phyloP scores from a whole-genome alignment of 345 rosid genomes.

The Eucalyptus regnans region DNA sequence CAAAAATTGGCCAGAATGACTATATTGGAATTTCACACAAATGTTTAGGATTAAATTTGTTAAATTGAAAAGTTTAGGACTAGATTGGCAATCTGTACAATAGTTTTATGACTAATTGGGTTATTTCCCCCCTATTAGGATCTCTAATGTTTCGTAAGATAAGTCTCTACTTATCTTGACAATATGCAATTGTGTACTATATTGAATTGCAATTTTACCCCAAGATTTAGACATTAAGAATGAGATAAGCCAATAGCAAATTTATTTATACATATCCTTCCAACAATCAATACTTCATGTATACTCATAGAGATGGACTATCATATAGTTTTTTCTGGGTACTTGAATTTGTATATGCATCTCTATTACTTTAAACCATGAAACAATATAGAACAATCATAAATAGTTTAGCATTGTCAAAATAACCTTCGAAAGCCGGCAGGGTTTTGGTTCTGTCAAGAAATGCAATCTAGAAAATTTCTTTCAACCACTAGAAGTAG shows the following conservation, averaged over 20 bases:
- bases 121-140: background rate
- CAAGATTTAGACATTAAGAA: background rate
- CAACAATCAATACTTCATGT: background rate
- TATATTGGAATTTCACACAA: background rate
- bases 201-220: background rate
- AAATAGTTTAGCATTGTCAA: background rate
- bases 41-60: background rate
- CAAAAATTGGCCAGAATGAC: rapidly evolving
- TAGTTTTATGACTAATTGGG: background rate
- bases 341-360: background rate
- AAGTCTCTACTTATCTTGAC: background rate
- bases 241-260: background rate
- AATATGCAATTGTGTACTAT: background rate
- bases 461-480: background rate
- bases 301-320: background rate
- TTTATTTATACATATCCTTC: background rate
- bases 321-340: background rate
- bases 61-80: too few relatives aligned
- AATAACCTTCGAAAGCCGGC: background rate
- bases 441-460: background rate
- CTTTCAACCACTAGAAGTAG: background rate
- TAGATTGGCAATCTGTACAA: rapidly evolving
- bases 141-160: background rate
- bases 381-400: background rate
- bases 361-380: background rate